Base-by-base conservation (phyloP, 1,139 yeast genomes). In the Geotrichum bryndzae region DNA sequence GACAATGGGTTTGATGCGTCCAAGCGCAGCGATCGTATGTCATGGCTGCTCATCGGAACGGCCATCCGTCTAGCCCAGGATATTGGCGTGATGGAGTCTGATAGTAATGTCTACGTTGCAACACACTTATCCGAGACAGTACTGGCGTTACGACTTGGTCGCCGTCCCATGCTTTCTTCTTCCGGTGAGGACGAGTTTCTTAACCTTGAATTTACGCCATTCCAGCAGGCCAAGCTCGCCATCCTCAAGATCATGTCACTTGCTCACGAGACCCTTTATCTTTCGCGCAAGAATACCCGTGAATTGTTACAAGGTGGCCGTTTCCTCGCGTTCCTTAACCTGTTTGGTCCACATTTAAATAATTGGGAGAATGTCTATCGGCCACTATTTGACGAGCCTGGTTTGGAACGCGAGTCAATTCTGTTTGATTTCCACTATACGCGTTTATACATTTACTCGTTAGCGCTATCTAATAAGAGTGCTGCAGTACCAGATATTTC, bases 1-100 rank as follows among this genome's bases (percentile, higher is more conserved):
- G 76, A 83, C 54, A 87, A 90, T 0, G 96, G 96, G 0, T 77
- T 90, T 55, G 90, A 91, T 35, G 96, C 96, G 0, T 85, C 91
- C 82, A 79, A 95, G 68, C 79, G 97, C 69, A 86, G 94, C 68
- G 92, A 90, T 71, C 80, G 96, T 56, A 88, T 90, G 94, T 88
- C 96, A 0, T 91, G 96, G 94, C 88, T 90, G 94, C 80, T 90
- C 65, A 86, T 90, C 61, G 97, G 97, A 3, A 84, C 89, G 1
- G 92, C 96, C 0, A 88, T 90, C 2, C 79, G 97, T 61, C 76
- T 92, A 54, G 96, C 96, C 2, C 96, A 90, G 72, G 95, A 90
- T 73, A 84, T 90, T 83, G 91, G 90, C 6, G 82, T 88, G 67
- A 84, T 88, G 80, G 90, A 88, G 60, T 82, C 84, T 22, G 84